phyloP scores from a whole-genome alignment of 2,329 filamentous ascomycete genomes.

The Ramularia collo-cygni region DNA sequence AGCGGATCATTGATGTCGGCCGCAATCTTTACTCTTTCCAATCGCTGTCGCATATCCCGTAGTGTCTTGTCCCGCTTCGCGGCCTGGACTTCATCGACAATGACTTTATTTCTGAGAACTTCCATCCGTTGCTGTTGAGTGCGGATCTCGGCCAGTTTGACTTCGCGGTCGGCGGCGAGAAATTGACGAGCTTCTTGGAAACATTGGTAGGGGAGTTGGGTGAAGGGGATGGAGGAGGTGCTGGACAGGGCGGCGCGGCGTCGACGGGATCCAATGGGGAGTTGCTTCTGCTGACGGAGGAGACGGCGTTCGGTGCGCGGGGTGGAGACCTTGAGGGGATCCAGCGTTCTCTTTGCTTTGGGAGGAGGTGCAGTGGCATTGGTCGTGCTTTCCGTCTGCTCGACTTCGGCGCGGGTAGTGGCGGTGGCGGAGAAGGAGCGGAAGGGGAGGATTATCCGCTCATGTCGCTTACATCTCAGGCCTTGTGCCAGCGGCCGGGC shows the following conservation, averaged over 20 bases:
- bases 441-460: conserved; percentile 25
- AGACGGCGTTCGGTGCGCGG: conserved; percentile 53
- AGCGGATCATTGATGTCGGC: conserved; percentile 93
- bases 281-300: conserved; percentile 50
- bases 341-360: conserved; percentile 5
- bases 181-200: conserved; percentile 93
- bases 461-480: conserved; percentile 22
- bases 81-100: conserved; percentile 22
- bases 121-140: conserved; percentile 62
- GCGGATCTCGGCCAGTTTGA: conserved; percentile 71
- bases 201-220: conserved; percentile 91
- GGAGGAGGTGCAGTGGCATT: conserved; percentile 7
- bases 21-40: conserved; percentile 77
- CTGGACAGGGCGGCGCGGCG: conserved; percentile 51
- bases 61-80: conserved; percentile 57
- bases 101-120: conserved; percentile 50
- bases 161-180: conserved; percentile 67
- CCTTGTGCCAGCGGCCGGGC: conserved; percentile 30
- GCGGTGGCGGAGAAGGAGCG: conserved; percentile 46
- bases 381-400: conserved; percentile 23
- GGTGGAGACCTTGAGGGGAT: conserved; percentile 19
- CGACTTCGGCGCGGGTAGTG: conserved; percentile 37
- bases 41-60: conserved; percentile 59
- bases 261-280: conserved; percentile 75
- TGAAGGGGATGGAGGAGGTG: conserved; percentile 67